Conservation (phyloP, 139 green algal species). For the Diplosphaera chodatii region DNA sequence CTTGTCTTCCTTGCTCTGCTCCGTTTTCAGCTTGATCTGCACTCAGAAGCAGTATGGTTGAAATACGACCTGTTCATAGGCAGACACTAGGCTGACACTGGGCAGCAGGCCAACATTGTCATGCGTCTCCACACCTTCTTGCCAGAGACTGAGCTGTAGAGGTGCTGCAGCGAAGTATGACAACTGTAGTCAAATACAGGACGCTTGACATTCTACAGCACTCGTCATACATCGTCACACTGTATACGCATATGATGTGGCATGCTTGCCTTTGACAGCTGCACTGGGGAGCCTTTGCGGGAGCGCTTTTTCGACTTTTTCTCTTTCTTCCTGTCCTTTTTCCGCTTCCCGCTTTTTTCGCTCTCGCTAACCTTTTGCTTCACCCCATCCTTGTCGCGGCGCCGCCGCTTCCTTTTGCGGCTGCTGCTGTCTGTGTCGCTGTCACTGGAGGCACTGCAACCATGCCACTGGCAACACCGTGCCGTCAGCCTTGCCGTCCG, state of each 20-base stretch:
- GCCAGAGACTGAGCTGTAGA: slow-evolving; percentile 6
- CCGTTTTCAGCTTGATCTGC: slow-evolving; percentile 8
- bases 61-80: background rate
- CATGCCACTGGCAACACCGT: background rate
- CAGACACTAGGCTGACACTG: background rate
- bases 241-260: background rate
- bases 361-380: background rate
- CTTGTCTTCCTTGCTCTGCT: slow-evolving; percentile 6
- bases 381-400: background rate
- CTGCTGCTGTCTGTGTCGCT: background rate
- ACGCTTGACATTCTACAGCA: too few species aligned
- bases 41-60: too few species aligned
- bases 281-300: slow-evolving; percentile 1
- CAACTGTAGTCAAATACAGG: background rate
- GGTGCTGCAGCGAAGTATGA: background rate
- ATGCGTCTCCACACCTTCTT: slow-evolving; percentile 2
- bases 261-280: slow-evolving; percentile 4
- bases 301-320: background rate
- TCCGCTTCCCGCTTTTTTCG: background rate
- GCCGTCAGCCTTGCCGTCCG: background rate
- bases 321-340: slow-evolving; percentile 8
- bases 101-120: too few species aligned
- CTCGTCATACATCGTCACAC: background rate
- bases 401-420: background rate
- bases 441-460: background rate